Evolutionary conservation across 495 filamentous ascomycete species (phyloP).

Genomic region (Polyplosphaeria fusca): DNA sequence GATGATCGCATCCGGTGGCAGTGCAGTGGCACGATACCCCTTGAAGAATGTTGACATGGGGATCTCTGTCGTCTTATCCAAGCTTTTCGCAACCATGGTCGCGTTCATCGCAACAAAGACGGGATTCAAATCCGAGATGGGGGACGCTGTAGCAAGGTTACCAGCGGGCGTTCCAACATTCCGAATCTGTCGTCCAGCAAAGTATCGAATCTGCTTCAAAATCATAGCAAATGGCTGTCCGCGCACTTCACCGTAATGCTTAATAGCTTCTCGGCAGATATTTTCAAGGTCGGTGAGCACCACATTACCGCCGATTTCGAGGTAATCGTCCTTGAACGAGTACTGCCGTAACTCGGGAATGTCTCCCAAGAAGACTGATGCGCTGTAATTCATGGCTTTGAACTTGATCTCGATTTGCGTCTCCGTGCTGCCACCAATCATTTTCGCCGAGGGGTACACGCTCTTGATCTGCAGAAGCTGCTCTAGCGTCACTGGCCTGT

Average conservation of each 20-base stretch:
- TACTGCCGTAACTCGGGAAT: constrained; percentile 83
- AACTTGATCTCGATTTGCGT: constrained; percentile 99
- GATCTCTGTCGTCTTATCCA: constrained; percentile 68
- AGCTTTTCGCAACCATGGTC: constrained; percentile 71
- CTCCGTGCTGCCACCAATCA: constrained; percentile 94
- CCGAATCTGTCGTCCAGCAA: constrained; percentile 91
- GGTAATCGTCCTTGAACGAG: constrained; percentile 69
- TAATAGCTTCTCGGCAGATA: constrained; percentile 70
- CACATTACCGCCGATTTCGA: constrained; percentile 90
- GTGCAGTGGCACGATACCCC: constrained; percentile 80
- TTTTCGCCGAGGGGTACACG: constrained; percentile 79
- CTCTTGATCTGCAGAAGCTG: constrained; percentile 90
- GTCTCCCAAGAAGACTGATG: constrained; percentile 89
- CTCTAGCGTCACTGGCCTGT: constrained; percentile 78
- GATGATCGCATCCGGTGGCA: constrained; percentile 80
- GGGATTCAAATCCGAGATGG: constrained; percentile 94
- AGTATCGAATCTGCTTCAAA: constrained; percentile 80
- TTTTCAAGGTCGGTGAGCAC: constrained; percentile 79
- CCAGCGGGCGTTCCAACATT: constrained; percentile 96
- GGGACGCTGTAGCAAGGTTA: constrained; percentile 91
- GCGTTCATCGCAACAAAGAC: constrained; percentile 88
- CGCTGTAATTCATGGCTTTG: constrained; percentile 85
- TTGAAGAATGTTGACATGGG: constrained; percentile 93
- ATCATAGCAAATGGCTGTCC: constrained; percentile 74
- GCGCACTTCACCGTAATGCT: constrained; percentile 67